Evolutionary conservation across 768 basidiomycete species (phyloP), one percentile per base, ranked within the genome.

Genomic region (Strobilomyces confusus): DNA sequence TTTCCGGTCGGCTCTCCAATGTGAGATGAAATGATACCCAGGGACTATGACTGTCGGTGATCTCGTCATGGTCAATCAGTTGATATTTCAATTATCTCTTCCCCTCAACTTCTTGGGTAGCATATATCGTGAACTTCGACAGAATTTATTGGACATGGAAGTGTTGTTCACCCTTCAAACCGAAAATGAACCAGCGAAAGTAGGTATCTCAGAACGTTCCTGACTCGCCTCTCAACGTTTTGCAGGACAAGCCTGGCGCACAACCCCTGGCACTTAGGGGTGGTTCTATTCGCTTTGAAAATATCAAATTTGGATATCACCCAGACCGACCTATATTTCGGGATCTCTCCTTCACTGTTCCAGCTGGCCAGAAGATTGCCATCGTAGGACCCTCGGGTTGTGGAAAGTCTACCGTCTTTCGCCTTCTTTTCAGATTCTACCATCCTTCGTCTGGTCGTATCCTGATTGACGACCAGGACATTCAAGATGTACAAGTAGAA

Each of bases 1-100:
- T 43, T 15, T 14, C 46, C 19, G 11, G 13, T 20, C 0, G 15
- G 22, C 9, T 32, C 12, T 44, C 19, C 19, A 1, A 37, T 20
- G 8, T 29, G n/a, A 5, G 7, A 63, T 48, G 12, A 33, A 41
- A 55, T 3, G 23, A 38, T 29, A 12, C 26, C 13, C 57, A 95
- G 95, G 94, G 9, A 92, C 91, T 0, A 98, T 99, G 95, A 97
- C 95, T 5, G 82, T 99, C 22, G 97, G 97, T 9, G 97, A 99
- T 64, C 81, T 99, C 14, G 97, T 99, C 60, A 98, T 99, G 95
- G 89, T 97, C 61, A 99, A 99, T 70, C 95, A 98, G 66, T 80
- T 99, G 23, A 93, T 98, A 32, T 99, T 99, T 76, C 97, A 99
- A 65, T 75, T 99, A 0, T 97, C 94, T 0, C 74, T 98, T 30